Evolutionary conservation across 2,329 filamentous ascomycete genomes (phyloP), one percentile per base, ranked within the genome.

Genomic region (Ophiostoma triangulosporum): DNA sequence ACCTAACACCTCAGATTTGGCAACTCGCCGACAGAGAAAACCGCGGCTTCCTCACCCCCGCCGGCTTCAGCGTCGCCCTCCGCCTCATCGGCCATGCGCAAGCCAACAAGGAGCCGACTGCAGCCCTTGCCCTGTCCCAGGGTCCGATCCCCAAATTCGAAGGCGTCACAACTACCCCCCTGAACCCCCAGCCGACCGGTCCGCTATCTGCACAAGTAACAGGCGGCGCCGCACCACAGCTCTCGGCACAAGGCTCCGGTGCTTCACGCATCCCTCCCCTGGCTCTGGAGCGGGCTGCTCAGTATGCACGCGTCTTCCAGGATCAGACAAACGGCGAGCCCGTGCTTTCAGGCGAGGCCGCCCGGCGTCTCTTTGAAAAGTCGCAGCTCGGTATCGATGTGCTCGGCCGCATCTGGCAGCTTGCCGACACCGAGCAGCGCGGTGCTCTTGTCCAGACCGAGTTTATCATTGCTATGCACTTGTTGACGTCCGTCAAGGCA

Each of bases 21-120:
- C 91, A 97, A 71, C 93, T 98, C 67, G 91, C 93, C 61, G 93
- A 98, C 72, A 89, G 81, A 60, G 91, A 97, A 72, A 98, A 98
- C 72, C 82, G 90, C 59, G 93, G 93, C 51, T 86, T 97, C 61
- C 74, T 98, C 60, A 96, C 90, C 32, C 89, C 89, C 20, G 81
- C 89, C 40, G 93, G 91, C 65, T 98, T 98, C 70, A 88, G 90
- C 57, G 80, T 95, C 65, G 93, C 95, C 55, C 71, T 98, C 65
- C 81, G 93, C 64, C 81, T 98, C 65, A 97, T 98, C 65, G 93
- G 89, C 56, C 93, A 97, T 71, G 90, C 89, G 59, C 93, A 98
- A 71, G 87, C 85, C 59, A 87, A 88, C 63, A 81, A 86, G 66
- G 81, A 88, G 63, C 90, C 90, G 5, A 84, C 83, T 24, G 73